These are phyloP conservation scores for Cercospora sp. DNA, from an alignment of 2,329 filamentous ascomycete genomes.

Conservation along the genomic window DNA sequence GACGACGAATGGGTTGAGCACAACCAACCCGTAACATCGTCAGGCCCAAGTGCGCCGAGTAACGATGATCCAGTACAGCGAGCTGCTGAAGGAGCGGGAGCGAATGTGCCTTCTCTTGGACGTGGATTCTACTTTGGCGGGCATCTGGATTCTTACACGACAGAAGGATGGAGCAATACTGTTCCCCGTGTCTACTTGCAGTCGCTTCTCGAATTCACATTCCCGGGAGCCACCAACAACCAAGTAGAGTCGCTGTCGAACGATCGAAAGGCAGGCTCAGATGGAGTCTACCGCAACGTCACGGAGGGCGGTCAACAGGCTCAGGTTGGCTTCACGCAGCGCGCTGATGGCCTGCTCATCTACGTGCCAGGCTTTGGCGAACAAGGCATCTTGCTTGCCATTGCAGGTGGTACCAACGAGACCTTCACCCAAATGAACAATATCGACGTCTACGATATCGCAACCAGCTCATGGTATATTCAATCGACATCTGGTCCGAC, in stretches of 20 bases:
- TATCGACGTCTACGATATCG: slow-evolving; percentile 80
- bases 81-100: slow-evolving; percentile 70
- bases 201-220: slow-evolving; percentile 73
- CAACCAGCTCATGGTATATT: slow-evolving; percentile 68
- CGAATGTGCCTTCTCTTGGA: slow-evolving; percentile 68
- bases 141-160: slow-evolving; percentile 66
- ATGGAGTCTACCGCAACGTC: slow-evolving; percentile 71
- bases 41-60: slow-evolving; percentile 62
- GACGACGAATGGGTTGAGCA: slow-evolving; percentile 63
- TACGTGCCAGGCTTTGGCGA: slow-evolving; percentile 76
- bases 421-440: slow-evolving; percentile 65
- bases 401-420: slow-evolving; percentile 70
- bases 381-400: slow-evolving; percentile 72
- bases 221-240: slow-evolving; percentile 66
- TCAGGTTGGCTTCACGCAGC: slow-evolving; percentile 66
- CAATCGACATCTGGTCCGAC: slow-evolving; percentile 64
- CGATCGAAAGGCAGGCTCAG: slow-evolving; percentile 57
- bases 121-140: slow-evolving; percentile 78
- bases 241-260: slow-evolving; percentile 59
- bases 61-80: slow-evolving; percentile 62
- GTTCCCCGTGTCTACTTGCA: slow-evolving; percentile 67
- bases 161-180: slow-evolving; percentile 67
- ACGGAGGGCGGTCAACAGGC: slow-evolving; percentile 69
- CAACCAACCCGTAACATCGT: slow-evolving; percentile 60
- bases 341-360: slow-evolving; percentile 71